phyloP scores from a whole-genome alignment of 2,329 filamentous ascomycete species.

The Mollisia scopiformis region DNA sequence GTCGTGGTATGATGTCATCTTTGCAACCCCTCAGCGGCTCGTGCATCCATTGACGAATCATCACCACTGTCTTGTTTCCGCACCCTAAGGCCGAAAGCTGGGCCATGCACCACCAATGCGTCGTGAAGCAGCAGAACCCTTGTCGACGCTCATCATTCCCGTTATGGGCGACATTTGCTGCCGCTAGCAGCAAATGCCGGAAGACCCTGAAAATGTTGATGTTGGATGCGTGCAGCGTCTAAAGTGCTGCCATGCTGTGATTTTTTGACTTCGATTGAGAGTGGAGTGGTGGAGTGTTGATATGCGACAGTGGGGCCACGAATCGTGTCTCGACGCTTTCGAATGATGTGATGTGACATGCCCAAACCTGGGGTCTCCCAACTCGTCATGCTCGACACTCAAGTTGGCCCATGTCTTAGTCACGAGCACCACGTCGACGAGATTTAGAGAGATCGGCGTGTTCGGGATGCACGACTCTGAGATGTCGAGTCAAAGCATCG shows the following conservation, averaged over 20 bases:
- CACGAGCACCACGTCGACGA: constrained; percentile 35
- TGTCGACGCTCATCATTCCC: too few species aligned
- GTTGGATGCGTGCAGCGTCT: too few species aligned
- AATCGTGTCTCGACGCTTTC: not conserved
- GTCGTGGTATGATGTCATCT: constrained; percentile 4
- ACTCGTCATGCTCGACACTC: too few species aligned
- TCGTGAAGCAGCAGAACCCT: not conserved
- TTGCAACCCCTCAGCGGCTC: not conserved
- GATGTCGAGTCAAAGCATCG: constrained; percentile 91
- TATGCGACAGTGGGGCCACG: not conserved
- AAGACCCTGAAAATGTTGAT: not conserved
- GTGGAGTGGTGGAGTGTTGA: not conserved
- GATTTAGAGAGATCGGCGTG: constrained; percentile 76
- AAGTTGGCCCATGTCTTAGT: constrained; percentile 21
- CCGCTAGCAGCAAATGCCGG: too few species aligned
- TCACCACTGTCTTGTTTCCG: not conserved
- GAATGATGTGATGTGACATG: not conserved
- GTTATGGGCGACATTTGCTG: too few species aligned
- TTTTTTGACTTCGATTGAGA: not conserved
- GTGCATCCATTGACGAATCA: not conserved
- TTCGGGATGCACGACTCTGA: constrained; percentile 91
- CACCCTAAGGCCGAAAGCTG: not conserved
- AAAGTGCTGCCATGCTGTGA: too few species aligned
- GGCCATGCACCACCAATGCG: too few species aligned
- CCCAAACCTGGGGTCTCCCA: not conserved